phyloP scores from a whole-genome alignment of 805 yeast species.

The Monosporozyma aerobia region DNA sequence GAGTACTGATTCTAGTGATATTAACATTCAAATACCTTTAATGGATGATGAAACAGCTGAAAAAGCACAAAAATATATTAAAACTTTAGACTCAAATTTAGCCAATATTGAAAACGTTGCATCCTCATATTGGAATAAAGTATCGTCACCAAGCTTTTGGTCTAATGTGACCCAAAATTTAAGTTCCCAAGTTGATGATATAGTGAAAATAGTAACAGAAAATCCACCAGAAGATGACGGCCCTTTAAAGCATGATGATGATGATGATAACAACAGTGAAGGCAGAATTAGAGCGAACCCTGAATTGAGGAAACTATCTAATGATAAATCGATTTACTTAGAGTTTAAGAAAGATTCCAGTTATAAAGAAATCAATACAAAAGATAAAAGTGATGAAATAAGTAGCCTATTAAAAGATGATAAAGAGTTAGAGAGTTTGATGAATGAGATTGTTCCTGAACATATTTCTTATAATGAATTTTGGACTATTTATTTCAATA shows the following conservation, averaged over 20 bases:
- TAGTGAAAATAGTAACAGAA: constrained; percentile 10
- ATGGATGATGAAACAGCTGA: constrained; percentile 15
- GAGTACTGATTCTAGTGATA: constrained; percentile 1
- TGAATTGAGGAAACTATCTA: constrained; percentile 47
- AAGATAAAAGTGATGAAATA: constrained; percentile 43
- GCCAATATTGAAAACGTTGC: constrained; percentile 68
- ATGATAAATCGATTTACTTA: constrained; percentile 39
- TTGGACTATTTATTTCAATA: constrained; percentile 65
- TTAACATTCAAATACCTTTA: background rate
- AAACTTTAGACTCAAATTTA: constrained; percentile 62
- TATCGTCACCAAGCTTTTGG: constrained; percentile 23
- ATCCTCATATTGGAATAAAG: constrained; percentile 32
- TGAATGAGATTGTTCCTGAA: constrained; percentile 60
- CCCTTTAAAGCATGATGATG: constrained; percentile 11
- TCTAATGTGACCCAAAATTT: constrained; percentile 11
- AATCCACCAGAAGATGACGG: background rate
- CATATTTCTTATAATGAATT: constrained; percentile 49
- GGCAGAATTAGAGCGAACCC: constrained; percentile 52
- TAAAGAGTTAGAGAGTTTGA: constrained; percentile 44
- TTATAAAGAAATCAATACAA: constrained; percentile 30
- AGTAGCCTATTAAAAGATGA: constrained; percentile 38
- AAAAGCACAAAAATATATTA: constrained; percentile 54
- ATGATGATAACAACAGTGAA: constrained; percentile 26
- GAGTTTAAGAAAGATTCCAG: constrained; percentile 15
- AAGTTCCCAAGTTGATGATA: constrained; percentile 16